Conservation (phyloP, 1,139 yeast species). For the Saccharomycopsis crataegensis region DNA sequence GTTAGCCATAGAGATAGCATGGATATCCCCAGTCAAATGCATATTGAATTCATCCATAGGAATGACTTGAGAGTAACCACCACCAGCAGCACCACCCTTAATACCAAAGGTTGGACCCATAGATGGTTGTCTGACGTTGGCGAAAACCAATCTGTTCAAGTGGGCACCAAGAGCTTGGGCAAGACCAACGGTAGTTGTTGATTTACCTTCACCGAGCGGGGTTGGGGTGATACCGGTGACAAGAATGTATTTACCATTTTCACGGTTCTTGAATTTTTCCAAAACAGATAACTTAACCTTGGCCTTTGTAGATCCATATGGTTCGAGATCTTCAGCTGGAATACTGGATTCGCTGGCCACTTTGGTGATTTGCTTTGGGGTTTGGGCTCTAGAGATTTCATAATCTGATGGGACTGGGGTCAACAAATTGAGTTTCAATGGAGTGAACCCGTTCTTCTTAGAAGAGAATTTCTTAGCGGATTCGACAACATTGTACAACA, state of each 20-base stretch:
- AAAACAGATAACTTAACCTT: conserved; percentile 57
- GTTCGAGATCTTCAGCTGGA: conserved; percentile 55
- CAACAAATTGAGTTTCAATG: conserved; percentile 42
- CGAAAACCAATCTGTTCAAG: conserved; percentile 58
- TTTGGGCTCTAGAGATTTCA: conserved; percentile 65
- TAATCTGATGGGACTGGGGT: conserved; percentile 71
- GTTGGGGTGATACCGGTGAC: conserved; percentile 84
- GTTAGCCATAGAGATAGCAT: conserved; percentile 75
- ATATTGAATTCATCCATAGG: conserved; percentile 86
- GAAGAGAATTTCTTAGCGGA: conserved; percentile 48
- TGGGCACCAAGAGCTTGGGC: conserved; percentile 79
- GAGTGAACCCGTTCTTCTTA: conserved; percentile 42
- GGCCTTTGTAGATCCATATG: conserved; percentile 69
- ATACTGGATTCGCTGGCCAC: conserved; percentile 64
- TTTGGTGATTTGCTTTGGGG: conserved; percentile 56
- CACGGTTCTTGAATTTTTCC: conserved; percentile 50
- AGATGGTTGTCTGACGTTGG: conserved; percentile 78
- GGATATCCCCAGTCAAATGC: conserved; percentile 82
- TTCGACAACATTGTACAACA: conserved; percentile 57
- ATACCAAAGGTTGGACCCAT: conserved; percentile 89
- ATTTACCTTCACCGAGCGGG: conserved; percentile 77
- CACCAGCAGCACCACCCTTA: conserved; percentile 88
- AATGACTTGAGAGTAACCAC: conserved; percentile 78
- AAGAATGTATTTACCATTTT: conserved; percentile 61
- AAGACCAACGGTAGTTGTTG: conserved; percentile 72